Evolutionary conservation across 2,329 filamentous ascomycete species (phyloP).

Genomic region (Fusarium staphyleae): DNA sequence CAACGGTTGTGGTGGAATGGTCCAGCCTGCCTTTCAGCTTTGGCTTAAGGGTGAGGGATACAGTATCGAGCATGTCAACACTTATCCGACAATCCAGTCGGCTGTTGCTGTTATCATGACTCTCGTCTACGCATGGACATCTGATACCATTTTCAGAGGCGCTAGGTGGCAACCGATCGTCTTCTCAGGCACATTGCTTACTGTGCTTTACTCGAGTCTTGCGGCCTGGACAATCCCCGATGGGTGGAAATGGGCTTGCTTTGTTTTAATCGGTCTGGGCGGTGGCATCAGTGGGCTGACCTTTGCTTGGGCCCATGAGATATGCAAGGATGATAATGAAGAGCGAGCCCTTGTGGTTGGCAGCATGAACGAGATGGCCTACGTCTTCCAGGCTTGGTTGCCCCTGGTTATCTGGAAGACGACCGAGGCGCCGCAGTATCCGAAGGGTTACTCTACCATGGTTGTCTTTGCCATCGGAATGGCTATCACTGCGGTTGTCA

Average conservation of each 20-base stretch:
- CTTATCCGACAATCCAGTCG: constrained; percentile 65
- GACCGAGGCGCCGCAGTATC: constrained; percentile 66
- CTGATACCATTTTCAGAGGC: constrained; percentile 65
- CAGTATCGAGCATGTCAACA: constrained; percentile 52
- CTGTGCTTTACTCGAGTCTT: constrained; percentile 50
- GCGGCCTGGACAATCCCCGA: constrained; percentile 54
- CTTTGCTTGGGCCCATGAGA: constrained; percentile 59
- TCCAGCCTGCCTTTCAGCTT: constrained; percentile 62
- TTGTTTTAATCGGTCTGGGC: constrained; percentile 61
- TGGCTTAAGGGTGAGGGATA: constrained; percentile 57
- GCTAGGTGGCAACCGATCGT: constrained; percentile 69
- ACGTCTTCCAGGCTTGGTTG: constrained; percentile 74
- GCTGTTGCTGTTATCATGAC: constrained; percentile 64
- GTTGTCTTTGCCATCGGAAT: constrained; percentile 56
- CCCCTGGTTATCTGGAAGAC: constrained; percentile 72
- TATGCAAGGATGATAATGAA: constrained; percentile 62
- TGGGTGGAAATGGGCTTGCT: constrained; percentile 70
- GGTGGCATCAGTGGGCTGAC: constrained; percentile 56
- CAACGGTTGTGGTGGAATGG: constrained; percentile 57
- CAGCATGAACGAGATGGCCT: constrained; percentile 73
- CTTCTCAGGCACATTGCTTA: constrained; percentile 55
- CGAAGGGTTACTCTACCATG: constrained; percentile 66
- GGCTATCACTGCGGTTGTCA: constrained; percentile 58
- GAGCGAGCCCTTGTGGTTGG: constrained; percentile 71
- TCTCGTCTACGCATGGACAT: constrained; percentile 70